Base-by-base conservation (phyloP, 805 yeast species). In the Ogataea parapolymorpha region DNA sequence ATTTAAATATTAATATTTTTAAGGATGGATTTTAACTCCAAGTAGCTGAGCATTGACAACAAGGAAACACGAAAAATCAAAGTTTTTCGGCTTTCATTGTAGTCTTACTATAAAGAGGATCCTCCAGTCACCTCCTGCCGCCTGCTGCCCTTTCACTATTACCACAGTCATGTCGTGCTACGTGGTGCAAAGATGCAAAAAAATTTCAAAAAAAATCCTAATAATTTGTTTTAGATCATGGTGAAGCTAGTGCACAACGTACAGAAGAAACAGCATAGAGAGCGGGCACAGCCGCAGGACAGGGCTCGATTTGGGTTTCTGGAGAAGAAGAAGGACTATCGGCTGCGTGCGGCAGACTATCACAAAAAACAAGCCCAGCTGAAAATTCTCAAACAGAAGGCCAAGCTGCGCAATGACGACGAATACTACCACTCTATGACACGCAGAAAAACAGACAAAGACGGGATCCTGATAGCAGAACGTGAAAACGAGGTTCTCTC, bases 371-470 rank as follows among this genome's bases (percentile, higher is more conserved):
- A 77, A 56, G 78, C 78, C 12, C 80, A 78, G 26, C 54, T 93
- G 38, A 85, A 85, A 65, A 72, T 82, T 1, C 72, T 93, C 43
- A 79, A 85, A 50, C 70, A 72, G 30, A 91, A 88, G 59, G 95
- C 85, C 2, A 67, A 72, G 26, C 72, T 73, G 32, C 75, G 88
- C 53, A 93, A 93, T 60, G 95, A 95, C 12, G 99, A 93, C 72
- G 99, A 93, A 64, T 93, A 85, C 67, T 89, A 91, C 63, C 96
- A 88, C 76, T 93, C 88, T 15, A 93, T 93, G 99, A 77, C 82
- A 24, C 70, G 74, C 11, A 70, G 72, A 45, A 74, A 72, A 54
- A 79, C 93, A 4, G 95, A 88, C 49, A 66, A 71, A 2, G 68
- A 74, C 9, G 97, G 97, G 1, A 71, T 85, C 7, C 56, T 84